Evolutionary conservation across 768 basidiomycete genomes (phyloP), one percentile per base, ranked within the genome.

Genomic region (Phlegmacium glaucopus): DNA sequence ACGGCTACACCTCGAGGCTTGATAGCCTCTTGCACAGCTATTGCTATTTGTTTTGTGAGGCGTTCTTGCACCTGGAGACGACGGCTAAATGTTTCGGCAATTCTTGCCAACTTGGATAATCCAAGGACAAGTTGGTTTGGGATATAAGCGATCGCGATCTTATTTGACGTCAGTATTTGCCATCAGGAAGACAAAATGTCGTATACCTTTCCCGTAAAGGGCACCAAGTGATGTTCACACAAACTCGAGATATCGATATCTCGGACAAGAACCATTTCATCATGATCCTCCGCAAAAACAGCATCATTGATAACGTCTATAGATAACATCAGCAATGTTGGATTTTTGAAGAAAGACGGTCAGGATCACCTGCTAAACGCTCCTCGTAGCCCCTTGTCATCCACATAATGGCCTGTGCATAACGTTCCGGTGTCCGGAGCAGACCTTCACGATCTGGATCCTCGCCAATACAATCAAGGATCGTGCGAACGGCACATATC

Each of bases 341-440:
- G 38, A 42, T 42, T 41, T 49, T 28, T 48, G 39, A 43, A 49
- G 53, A 30, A 52, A n/a, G 49, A 50, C 40, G 63, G 44, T 45
- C 6, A 32, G 17, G 54, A 55, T 50, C 44, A 93, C 94, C 91
- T 69, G 85, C 82, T 55, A 99, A 70, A 54, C 91, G 82, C 64
- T 98, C 94, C 65, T 98, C 96, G 68, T 99, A 99, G 9, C 96
- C 96, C 62, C 87, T 84, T 28, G 96, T 98, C 94, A 98, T 96
- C 93, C 93, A 98, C 77, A 99, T 81, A 45, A 99, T 74, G 22
- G 96, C 93, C 69, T 98, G 90, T 17, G 94, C 94, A 67, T 96
- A 99, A 32, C 96, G 79, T 56, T 94, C 90, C 18, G 96, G 96
- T 2, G 96, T 99, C 60, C 84, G 82, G 44, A 86, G 70, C 16